A percentile compares a stretch with the other conserved stretches of the same genome.
These are phyloP conservation scores for Protomyces macrosporus DNA, from an alignment of 1,139 yeast genomes.

Conservation along the genomic window DNA sequence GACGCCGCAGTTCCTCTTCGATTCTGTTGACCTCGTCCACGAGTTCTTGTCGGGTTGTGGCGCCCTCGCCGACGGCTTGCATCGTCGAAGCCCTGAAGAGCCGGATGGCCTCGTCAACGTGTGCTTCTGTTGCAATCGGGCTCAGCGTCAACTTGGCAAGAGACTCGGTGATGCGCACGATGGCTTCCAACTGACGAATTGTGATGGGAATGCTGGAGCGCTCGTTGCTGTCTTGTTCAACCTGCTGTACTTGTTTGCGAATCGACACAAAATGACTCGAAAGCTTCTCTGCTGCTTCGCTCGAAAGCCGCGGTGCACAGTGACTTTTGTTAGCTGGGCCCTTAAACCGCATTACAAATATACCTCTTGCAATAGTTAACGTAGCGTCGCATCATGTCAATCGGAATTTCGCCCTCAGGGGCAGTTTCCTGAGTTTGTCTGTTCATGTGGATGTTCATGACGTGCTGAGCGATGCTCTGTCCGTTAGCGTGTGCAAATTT, in stretches of 20 bases:
- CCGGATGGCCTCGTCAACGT: slow-evolving; percentile 93
- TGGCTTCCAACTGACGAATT: slow-evolving; percentile 94
- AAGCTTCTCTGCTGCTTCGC: slow-evolving; percentile 83
- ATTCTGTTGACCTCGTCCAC: slow-evolving; percentile 69
- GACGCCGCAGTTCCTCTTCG: slow-evolving; percentile 77
- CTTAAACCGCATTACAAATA: background rate
- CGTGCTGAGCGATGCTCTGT: slow-evolving; percentile 85
- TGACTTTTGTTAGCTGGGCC: slow-evolving; percentile 36
- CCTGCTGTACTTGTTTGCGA: slow-evolving; percentile 73
- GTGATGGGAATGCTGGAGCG: slow-evolving; percentile 96
- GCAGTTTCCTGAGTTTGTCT: slow-evolving; percentile 50
- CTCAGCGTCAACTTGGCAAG: slow-evolving; percentile 79
- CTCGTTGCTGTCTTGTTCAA: slow-evolving; percentile 76
- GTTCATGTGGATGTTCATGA: slow-evolving; percentile 90
- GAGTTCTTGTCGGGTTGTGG: slow-evolving; percentile 49
- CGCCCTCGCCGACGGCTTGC: slow-evolving; percentile 92
- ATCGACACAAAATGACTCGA: slow-evolving; percentile 94
- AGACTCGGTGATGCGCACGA: slow-evolving; percentile 90
- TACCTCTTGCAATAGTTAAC: slow-evolving; percentile 75
- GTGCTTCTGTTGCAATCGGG: slow-evolving; percentile 80
- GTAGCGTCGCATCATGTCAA: slow-evolving; percentile 85
- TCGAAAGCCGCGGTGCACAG: slow-evolving; percentile 88
- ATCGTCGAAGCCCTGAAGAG: slow-evolving; percentile 93
- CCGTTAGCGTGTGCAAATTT: background rate
- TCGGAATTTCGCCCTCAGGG: slow-evolving; percentile 72